A percentile compares a stretch with the other conserved stretches of the same genome.
Evolutionary conservation across 2,329 filamentous ascomycete species (phyloP).

Genomic region (Orbilia quercus): DNA sequence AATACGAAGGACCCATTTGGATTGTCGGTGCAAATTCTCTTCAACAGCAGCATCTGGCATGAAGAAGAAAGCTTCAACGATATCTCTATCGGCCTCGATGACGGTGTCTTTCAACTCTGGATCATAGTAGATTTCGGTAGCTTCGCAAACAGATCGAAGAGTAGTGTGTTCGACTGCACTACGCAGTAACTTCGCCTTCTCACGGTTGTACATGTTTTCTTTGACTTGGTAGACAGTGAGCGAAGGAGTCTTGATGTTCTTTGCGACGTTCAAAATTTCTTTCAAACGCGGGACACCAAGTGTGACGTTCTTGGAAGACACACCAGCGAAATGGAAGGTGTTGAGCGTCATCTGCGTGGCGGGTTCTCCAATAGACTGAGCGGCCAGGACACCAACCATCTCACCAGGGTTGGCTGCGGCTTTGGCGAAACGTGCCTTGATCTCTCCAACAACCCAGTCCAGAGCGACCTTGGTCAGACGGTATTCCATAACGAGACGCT

Average conservation of each 20-base stretch:
- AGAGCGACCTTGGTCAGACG: slow-evolving; percentile 91
- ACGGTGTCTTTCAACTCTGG: slow-evolving; percentile 86
- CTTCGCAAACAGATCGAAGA: slow-evolving; percentile 86
- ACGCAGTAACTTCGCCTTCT: slow-evolving; percentile 84
- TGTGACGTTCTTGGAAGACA: slow-evolving; percentile 99
- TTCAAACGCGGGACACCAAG: slow-evolving; percentile 98
- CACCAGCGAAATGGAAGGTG: slow-evolving; percentile 99
- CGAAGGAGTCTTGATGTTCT: slow-evolving; percentile 97
- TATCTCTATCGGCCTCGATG: slow-evolving; percentile 87
- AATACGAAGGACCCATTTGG: slow-evolving; percentile 93
- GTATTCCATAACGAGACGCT: slow-evolving; percentile 86
- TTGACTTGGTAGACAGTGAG: slow-evolving; percentile 90
- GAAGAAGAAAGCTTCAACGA: slow-evolving; percentile 97
- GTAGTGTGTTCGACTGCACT: slow-evolving; percentile 95
- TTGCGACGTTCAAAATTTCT: slow-evolving; percentile 97
- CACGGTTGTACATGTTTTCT: slow-evolving; percentile 73
- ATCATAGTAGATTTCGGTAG: slow-evolving; percentile 97
- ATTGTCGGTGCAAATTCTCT: slow-evolving; percentile 74
- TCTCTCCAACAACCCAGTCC: slow-evolving; percentile 88
- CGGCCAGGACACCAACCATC: slow-evolving; percentile 97
- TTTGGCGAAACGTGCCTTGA: slow-evolving; percentile 87
- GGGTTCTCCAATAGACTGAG: slow-evolving; percentile 97
- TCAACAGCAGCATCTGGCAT: slow-evolving; percentile 83
- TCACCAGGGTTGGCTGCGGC: slow-evolving; percentile 91
- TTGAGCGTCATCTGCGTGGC: slow-evolving; percentile 99